A percentile compares a stretch with the other conserved stretches of the same genome.
phyloP scores from a whole-genome alignment of 2,329 filamentous ascomycete species.

The Neonectria faginata region DNA sequence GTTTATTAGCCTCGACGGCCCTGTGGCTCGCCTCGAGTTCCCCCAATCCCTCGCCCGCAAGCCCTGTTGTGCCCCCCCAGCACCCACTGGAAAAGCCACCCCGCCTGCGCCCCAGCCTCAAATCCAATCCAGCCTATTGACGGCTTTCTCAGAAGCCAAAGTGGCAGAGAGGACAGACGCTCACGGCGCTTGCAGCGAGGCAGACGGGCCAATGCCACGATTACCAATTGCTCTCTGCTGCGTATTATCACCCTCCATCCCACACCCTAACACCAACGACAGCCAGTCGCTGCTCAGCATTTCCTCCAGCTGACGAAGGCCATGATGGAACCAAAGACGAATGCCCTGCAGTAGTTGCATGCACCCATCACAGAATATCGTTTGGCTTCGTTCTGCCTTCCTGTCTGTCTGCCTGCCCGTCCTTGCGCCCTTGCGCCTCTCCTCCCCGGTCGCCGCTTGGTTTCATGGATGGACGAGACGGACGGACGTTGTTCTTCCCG shows the following conservation, averaged over 20 bases:
- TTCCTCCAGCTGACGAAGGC: constrained; percentile 22
- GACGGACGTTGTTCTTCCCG: constrained; percentile 4
- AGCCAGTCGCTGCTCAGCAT: constrained; percentile 32
- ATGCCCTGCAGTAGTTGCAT: constrained; percentile 26
- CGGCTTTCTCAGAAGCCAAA: constrained; percentile 19
- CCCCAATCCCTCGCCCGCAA: constrained; percentile 5
- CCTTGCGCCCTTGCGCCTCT: constrained; percentile 16
- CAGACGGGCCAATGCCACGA: constrained; percentile 34
- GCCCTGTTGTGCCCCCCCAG: not conserved
- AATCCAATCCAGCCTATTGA: constrained; percentile 30
- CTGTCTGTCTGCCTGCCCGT: constrained; percentile 26
- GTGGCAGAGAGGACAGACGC: constrained; percentile 4
- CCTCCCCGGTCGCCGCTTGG: not conserved
- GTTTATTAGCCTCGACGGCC: constrained; percentile 15
- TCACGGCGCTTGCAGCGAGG: constrained; percentile 27
- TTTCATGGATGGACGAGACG: constrained; percentile 2
- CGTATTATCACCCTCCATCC: not conserved
- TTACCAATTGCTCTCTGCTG: constrained; percentile 33
- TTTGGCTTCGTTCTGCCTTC: constrained; percentile 24
- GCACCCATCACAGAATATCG: constrained; percentile 10
- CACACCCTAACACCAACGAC: constrained; percentile 11
- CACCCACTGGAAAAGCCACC: constrained; percentile 28
- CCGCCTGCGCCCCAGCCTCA: constrained; percentile 30
- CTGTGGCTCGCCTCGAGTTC: constrained; percentile 12
- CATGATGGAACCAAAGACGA: constrained; percentile 17